Evolutionary conservation across 495 filamentous ascomycete species (phyloP).

Genomic region (Neurospora sp.): DNA sequence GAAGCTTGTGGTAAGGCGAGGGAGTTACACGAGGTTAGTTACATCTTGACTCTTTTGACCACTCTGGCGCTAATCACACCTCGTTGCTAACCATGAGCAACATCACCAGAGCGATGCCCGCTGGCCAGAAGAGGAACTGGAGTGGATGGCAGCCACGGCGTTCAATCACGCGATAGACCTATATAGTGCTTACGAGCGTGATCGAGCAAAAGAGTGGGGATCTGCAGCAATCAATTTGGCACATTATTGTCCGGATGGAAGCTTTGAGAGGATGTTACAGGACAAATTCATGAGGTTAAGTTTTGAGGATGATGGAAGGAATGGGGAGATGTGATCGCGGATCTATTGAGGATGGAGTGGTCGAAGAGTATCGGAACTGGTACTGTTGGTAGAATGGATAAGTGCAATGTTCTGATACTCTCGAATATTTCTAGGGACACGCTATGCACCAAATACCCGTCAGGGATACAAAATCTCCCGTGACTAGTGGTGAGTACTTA

Average conservation of each 20-base stretch:
- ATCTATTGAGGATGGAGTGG: not conserved
- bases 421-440: not conserved
- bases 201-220: conserved; percentile 52
- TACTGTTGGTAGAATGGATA: not conserved
- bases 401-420: not conserved
- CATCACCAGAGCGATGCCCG: conserved; percentile 25
- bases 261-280: conserved; percentile 43
- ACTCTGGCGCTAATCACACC: not conserved
- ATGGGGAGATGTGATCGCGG: not conserved
- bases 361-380: not conserved
- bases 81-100: not conserved
- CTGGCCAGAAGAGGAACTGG: conserved; percentile 63
- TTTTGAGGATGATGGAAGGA: conserved; percentile 21
- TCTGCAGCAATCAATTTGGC: conserved; percentile 55
- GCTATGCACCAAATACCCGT: too few relatives aligned
- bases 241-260: conserved; percentile 40
- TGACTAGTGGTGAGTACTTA: too few relatives aligned
- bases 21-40: conserved; percentile 29
- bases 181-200: conserved; percentile 47
- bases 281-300: conserved; percentile 42
- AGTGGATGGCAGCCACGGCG: conserved; percentile 61
- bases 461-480: too few relatives aligned
- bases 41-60: not conserved
- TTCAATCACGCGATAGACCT: conserved; percentile 75
- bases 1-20: conserved; percentile 43